These are phyloP conservation scores for Malassezia pachydermatis DNA, from an alignment of 1,284 basidiomycete species.

Conservation along the genomic window DNA sequence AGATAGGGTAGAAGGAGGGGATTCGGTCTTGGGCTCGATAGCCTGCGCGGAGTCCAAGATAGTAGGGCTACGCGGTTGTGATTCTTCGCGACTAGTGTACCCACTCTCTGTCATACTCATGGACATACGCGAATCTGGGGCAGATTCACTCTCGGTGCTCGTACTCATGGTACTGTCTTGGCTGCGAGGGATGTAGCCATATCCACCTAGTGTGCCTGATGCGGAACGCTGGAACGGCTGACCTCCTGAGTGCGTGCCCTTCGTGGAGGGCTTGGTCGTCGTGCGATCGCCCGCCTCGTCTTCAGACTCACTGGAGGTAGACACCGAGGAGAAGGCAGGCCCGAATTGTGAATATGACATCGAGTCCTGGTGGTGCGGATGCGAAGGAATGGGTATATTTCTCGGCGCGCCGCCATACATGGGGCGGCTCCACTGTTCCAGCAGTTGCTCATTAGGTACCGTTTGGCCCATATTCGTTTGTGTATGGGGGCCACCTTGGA, in stretches of 20 bases:
- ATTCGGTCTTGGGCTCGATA: constrained; percentile 12
- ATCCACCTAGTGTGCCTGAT: constrained; percentile 31
- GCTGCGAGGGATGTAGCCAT: constrained; percentile 42
- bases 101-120: constrained; percentile 21
- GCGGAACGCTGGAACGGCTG: not conserved
- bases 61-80: constrained; percentile 29
- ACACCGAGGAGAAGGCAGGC: constrained; percentile 15
- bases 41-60: constrained; percentile 32
- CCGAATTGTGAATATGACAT: constrained; percentile 7
- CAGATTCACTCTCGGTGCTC: constrained; percentile 2
- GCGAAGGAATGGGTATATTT: not conserved
- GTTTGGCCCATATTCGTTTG: not conserved
- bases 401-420: constrained; percentile 4
- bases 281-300: constrained; percentile 5
- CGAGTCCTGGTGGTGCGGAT: not conserved
- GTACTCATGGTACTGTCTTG: constrained; percentile 33
- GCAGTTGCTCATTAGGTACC: constrained; percentile 13
- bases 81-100: not conserved
- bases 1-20: not conserved
- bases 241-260: not conserved
- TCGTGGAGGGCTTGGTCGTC: not conserved
- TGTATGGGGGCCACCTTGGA: not conserved
- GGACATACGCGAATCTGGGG: constrained; percentile 7
- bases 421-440: constrained; percentile 17
- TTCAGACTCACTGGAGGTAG: constrained; percentile 17